Conservation (phyloP, 2,329 filamentous ascomycete genomes). For the Aureobasidium sp. region DNA sequence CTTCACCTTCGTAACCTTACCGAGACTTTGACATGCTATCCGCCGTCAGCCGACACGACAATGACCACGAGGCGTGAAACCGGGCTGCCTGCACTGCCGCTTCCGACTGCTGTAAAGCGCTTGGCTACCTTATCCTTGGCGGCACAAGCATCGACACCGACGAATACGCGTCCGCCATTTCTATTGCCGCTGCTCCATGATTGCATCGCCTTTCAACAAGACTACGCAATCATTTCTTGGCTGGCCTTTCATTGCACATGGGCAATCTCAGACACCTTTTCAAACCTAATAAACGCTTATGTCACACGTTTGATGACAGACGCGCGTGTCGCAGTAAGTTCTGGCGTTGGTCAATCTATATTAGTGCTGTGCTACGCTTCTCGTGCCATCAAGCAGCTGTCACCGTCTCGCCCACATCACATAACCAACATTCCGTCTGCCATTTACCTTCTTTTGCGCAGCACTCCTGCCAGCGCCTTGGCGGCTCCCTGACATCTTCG, state of each 20-base stretch:
- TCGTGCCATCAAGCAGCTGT: constrained; percentile 4
- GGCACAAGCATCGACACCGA: not conserved
- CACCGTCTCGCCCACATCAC: constrained; percentile 44
- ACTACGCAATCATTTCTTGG: constrained; percentile 11
- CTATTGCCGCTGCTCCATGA: not conserved
- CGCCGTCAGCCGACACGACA: not conserved
- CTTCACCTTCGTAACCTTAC: not conserved
- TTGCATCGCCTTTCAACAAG: not conserved
- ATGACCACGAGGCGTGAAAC: not conserved
- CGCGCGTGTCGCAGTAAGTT: not conserved
- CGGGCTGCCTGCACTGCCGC: not conserved
- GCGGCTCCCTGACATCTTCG: constrained; percentile 44
- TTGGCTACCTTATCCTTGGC: not conserved
- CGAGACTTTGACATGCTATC: not conserved
- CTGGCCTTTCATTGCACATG: not conserved
- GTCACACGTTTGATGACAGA: not conserved
- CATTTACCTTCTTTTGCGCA: constrained; percentile 35
- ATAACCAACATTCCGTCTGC: constrained; percentile 29
- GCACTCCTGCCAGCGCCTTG: constrained; percentile 37
- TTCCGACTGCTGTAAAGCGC: not conserved
- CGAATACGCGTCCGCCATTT: not conserved
- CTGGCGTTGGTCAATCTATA: not conserved
- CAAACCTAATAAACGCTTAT: not conserved
- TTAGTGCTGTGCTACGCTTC: not conserved
- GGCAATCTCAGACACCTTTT: not conserved